A percentile compares a stretch with the other conserved stretches of the same genome.
Evolutionary conservation across 306 rosid species (phyloP).

Genomic region (Vachellia collinsii): DNA sequence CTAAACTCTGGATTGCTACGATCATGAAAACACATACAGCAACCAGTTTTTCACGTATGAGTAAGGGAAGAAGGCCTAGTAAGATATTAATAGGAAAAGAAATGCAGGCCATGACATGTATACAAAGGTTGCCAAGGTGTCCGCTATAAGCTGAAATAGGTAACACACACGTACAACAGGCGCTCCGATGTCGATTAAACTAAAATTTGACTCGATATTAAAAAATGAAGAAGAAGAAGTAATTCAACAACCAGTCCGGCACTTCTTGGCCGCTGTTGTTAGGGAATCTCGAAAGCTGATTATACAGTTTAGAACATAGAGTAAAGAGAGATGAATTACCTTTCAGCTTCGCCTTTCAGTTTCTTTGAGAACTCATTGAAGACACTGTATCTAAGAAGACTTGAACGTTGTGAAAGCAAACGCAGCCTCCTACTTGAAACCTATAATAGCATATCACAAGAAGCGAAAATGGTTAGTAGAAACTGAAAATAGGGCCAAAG

Average conservation of each 20-base stretch:
- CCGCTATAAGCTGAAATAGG: background rate
- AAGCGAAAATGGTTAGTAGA: background rate
- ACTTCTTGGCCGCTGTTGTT: background rate
- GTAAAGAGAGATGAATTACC: conserved; percentile 44
- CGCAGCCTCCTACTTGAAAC: conserved; percentile 45
- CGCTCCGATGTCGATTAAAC: background rate
- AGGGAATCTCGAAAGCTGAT: background rate
- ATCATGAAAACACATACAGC: conserved; percentile 22
- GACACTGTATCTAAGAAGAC: conserved; percentile 63
- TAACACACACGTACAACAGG: background rate
- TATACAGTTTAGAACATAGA: background rate
- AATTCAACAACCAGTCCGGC: background rate
- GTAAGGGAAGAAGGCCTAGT: too few relatives aligned
- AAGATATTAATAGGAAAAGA: background rate
- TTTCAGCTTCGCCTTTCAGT: conserved; percentile 74
- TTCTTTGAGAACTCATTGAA: conserved; percentile 80
- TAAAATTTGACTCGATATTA: background rate
- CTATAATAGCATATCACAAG: conserved; percentile 31
- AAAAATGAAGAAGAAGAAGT: background rate
- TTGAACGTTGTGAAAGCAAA: conserved; percentile 41
- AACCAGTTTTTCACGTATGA: background rate
- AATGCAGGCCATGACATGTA: conserved; percentile 7
- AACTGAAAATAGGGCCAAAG: background rate
- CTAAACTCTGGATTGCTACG: conserved; percentile 72
- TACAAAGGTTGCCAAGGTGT: background rate